Conservation (phyloP, 345 rosid genomes). For the Melastoma malabathricum region DNA sequence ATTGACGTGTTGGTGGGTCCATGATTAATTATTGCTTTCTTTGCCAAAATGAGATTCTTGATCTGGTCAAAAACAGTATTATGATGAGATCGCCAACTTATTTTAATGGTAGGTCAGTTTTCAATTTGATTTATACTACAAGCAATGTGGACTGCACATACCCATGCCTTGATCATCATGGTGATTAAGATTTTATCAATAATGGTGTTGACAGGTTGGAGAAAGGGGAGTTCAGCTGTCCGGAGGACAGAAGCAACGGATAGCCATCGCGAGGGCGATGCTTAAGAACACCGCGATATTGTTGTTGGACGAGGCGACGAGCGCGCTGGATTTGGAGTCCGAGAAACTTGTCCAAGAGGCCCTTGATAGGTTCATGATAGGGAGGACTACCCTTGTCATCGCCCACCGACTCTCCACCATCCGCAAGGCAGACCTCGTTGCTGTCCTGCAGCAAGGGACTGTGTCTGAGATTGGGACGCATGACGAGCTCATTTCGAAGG, state of each 20-base stretch:
- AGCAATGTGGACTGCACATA: background rate
- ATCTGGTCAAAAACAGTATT: conserved; percentile 38
- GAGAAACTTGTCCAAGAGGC: conserved; percentile 97
- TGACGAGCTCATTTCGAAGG: conserved; percentile 77
- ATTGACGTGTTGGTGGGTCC: conserved; percentile 19
- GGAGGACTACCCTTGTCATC: conserved; percentile 90
- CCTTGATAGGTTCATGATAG: conserved; percentile 93
- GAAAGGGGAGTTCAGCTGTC: conserved; percentile 95
- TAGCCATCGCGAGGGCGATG: conserved; percentile 98
- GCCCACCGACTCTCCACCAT: conserved; percentile 97
- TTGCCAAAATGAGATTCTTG: background rate
- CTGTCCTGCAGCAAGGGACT: conserved; percentile 89
- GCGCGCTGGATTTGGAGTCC: conserved; percentile 93
- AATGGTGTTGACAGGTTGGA: conserved; percentile 57
- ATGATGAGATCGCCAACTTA: too few relatives aligned
- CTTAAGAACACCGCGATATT: conserved; percentile 89
- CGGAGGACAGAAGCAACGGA: conserved; percentile 96
- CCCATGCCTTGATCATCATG: too few relatives aligned
- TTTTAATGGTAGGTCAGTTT: too few relatives aligned
- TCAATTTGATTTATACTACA: too few relatives aligned
- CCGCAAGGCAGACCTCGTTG: conserved; percentile 94
- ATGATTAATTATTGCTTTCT: conserved; percentile 16
- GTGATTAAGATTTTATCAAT: too few relatives aligned
- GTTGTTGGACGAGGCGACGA: conserved; percentile 88
- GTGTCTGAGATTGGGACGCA: conserved; percentile 88